Conservation (phyloP, 2,329 filamentous ascomycete genomes). For the Myrmaecium sp. region DNA sequence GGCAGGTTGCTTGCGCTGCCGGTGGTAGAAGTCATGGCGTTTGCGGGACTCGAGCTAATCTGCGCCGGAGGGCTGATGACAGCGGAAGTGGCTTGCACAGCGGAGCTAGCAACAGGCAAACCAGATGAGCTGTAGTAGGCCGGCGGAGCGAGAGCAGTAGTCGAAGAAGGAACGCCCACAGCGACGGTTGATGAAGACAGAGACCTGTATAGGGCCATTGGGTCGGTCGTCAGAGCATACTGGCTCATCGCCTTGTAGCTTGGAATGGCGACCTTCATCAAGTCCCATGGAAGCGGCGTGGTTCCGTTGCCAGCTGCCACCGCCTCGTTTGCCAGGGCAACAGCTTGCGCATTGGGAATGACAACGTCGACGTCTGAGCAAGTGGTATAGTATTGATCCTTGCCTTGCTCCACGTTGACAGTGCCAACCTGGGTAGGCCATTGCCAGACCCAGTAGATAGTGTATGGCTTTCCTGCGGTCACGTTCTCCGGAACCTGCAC, state of each 20-base stretch:
- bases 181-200: neutral
- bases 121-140: too few relatives aligned
- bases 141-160: constrained; percentile 1
- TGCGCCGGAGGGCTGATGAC: too few relatives aligned
- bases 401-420: too few relatives aligned
- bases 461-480: constrained; percentile 44
- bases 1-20: neutral
- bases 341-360: constrained; percentile 8
- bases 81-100: constrained; percentile 1
- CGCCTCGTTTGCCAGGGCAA: constrained; percentile 3
- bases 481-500: constrained; percentile 54
- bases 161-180: constrained; percentile 1
- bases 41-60: neutral
- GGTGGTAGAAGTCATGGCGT: neutral
- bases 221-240: constrained; percentile 19
- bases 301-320: constrained; percentile 3
- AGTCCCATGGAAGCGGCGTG: constrained; percentile 23
- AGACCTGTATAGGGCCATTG: constrained; percentile 1
- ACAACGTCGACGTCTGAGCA: constrained; percentile 34
- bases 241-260: constrained; percentile 22
- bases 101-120: constrained; percentile 1
- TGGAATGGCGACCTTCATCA: constrained; percentile 21
- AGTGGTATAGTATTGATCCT: constrained; percentile 36
- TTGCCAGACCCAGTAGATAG: constrained; percentile 87
- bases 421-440: constrained; percentile 45